These are phyloP conservation scores for Candida takata DNA, from an alignment of 805 yeast genomes.

Conservation along the genomic window DNA sequence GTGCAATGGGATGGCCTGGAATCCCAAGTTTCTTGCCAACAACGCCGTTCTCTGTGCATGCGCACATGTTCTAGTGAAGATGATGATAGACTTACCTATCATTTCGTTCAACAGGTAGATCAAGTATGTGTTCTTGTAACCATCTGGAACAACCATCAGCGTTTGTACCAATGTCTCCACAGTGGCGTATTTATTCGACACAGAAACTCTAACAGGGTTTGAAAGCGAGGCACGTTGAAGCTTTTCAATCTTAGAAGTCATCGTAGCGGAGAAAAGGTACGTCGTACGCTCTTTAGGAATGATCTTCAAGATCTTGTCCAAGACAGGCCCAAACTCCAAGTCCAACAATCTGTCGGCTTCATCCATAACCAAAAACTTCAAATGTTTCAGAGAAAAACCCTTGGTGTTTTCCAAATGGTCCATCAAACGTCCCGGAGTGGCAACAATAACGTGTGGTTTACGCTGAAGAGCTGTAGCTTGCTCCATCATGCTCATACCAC, in stretches of 20 bases:
- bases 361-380: constrained; percentile 86
- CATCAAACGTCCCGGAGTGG: constrained; percentile 91
- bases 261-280: constrained; percentile 90
- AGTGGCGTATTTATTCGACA: constrained; percentile 81
- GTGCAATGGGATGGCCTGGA: constrained; percentile 86
- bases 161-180: constrained; percentile 91
- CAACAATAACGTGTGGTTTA: constrained; percentile 90
- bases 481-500: constrained; percentile 98
- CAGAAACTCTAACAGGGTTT: constrained; percentile 88
- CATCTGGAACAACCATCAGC: constrained; percentile 86
- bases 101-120: constrained; percentile 78
- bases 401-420: constrained; percentile 91
- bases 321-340: constrained; percentile 93
- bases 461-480: constrained; percentile 91
- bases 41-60: constrained; percentile 89
- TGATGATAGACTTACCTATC: constrained; percentile 78
- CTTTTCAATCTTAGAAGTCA: constrained; percentile 92
- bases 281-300: constrained; percentile 83
- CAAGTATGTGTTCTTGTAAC: constrained; percentile 82
- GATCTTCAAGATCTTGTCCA: constrained; percentile 76
- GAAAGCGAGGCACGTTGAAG: constrained; percentile 86
- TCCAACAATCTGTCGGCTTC: constrained; percentile 95
- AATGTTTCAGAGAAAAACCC: constrained; percentile 74
- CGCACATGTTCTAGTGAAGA: constrained; percentile 91
- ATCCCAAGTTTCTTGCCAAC: constrained; percentile 72